phyloP scores from a whole-genome alignment of 2,329 filamentous ascomycete genomes.

The Clathrospora elynae region DNA sequence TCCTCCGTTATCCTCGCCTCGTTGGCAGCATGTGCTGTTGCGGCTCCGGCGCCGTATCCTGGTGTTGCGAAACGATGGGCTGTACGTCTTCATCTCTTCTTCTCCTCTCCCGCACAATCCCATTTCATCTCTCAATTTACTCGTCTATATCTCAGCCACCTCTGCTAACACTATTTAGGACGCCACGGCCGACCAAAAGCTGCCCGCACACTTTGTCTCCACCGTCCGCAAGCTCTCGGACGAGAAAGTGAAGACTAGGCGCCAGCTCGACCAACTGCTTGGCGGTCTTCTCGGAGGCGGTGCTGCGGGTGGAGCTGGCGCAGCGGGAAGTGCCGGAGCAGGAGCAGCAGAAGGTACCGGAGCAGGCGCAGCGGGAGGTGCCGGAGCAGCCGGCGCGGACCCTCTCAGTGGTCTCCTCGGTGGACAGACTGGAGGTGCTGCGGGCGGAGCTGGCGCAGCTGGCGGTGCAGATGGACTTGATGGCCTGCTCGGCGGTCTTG shows the following conservation, averaged over 20 bases:
- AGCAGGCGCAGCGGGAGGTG: constrained; percentile 3
- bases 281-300: constrained; percentile 24
- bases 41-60: constrained; percentile 31
- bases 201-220: constrained; percentile 33
- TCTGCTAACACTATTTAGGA: constrained; percentile 15
- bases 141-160: not conserved
- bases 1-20: constrained; percentile 33
- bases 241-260: constrained; percentile 33
- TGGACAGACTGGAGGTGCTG: constrained; percentile 14
- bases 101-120: no score
- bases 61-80: constrained; percentile 32
- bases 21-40: constrained; percentile 32
- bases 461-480: constrained; percentile 11
- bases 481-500: constrained; percentile 11
- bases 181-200: constrained; percentile 21
- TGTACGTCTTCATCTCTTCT: constrained; percentile 18
- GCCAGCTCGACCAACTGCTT: constrained; percentile 36
- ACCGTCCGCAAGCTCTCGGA: constrained; percentile 25
- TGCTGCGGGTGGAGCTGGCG: constrained; percentile 17
- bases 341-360: constrained; percentile 18
- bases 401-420: constrained; percentile 15
- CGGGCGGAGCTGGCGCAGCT: constrained; percentile 5
- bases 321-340: constrained; percentile 14
- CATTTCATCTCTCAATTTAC: not conserved
- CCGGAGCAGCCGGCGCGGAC: constrained; percentile 11